phyloP scores from a whole-genome alignment of 352 stramenopile species.

The Phytophthora rubi region DNA sequence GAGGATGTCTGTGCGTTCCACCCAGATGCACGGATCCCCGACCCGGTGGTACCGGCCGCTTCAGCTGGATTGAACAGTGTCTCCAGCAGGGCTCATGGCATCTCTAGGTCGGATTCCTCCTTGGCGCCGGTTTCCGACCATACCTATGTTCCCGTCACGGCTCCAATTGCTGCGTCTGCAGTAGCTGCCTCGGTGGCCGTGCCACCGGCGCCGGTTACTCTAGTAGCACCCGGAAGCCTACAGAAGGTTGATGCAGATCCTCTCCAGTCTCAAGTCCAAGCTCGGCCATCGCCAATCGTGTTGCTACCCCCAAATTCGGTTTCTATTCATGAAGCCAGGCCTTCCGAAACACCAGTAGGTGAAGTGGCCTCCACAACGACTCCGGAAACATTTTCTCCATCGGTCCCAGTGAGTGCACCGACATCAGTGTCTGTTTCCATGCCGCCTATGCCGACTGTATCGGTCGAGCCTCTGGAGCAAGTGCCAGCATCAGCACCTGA shows the following conservation, averaged over 20 bases:
- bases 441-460: constrained; percentile 27
- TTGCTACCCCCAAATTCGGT: constrained; percentile 38
- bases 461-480: constrained; percentile 23
- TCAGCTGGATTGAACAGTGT: constrained; percentile 20
- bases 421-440: constrained; percentile 20
- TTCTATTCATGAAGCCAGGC: constrained; percentile 19
- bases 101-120: constrained; percentile 26
- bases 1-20: constrained; percentile 92
- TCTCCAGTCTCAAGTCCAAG: constrained; percentile 16
- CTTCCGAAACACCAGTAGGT: constrained; percentile 28
- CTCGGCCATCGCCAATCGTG: constrained; percentile 45
- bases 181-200: constrained; percentile 19
- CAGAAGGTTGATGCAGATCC: constrained; percentile 27
- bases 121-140: constrained; percentile 22
- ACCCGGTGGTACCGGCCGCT: constrained; percentile 29
- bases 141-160: constrained; percentile 14
- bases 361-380: constrained; percentile 23
- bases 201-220: constrained; percentile 32
- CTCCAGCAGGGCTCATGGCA: constrained; percentile 18
- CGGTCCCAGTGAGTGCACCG: constrained; percentile 20
- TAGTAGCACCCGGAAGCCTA: constrained; percentile 24
- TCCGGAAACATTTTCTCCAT: constrained; percentile 7
- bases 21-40: constrained; percentile 70
- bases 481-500: constrained; percentile 6
- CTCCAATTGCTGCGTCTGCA: constrained; percentile 14